Conservation (phyloP, 1,284 basidiomycete species). For the Pseudozyma flocculosa region DNA sequence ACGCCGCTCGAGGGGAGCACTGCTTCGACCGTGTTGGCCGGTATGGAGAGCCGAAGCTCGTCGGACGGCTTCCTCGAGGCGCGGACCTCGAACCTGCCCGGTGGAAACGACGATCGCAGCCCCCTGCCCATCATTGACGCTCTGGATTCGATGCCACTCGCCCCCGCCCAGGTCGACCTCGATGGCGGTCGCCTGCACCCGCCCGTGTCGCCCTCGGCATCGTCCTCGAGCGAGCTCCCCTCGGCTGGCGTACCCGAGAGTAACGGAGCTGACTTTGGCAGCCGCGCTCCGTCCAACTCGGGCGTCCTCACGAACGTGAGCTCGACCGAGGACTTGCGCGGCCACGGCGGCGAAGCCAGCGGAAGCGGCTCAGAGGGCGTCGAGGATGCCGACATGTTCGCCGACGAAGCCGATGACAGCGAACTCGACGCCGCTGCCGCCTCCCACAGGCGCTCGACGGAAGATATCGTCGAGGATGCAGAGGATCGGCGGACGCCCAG, state of each 20-base stretch:
- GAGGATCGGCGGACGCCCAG: constrained; percentile 43
- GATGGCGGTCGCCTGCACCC: background rate
- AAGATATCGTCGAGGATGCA: constrained; percentile 14
- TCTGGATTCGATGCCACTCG: constrained; percentile 19
- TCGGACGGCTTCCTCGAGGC: constrained; percentile 24
- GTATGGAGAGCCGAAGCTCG: constrained; percentile 25
- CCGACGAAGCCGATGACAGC: constrained; percentile 42
- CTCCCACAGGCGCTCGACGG: constrained; percentile 8
- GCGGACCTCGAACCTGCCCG: constrained; percentile 22
- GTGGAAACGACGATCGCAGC: constrained; percentile 6
- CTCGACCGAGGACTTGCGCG: constrained; percentile 38
- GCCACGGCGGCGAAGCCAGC: constrained; percentile 32
- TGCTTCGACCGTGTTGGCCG: constrained; percentile 22
- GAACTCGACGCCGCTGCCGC: constrained; percentile 21
- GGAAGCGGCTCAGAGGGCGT: constrained; percentile 52
- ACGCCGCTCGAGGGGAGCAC: constrained; percentile 29
- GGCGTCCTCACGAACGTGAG: constrained; percentile 17
- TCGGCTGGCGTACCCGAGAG: background rate
- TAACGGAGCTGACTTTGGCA: background rate
- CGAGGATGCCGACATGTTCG: constrained; percentile 52
- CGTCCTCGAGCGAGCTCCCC: constrained; percentile 4
- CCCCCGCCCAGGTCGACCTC: background rate
- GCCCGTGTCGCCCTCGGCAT: constrained; percentile 3
- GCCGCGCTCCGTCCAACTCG: background rate
- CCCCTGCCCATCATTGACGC: constrained; percentile 28